phyloP scores from a whole-genome alignment of 1,139 yeast genomes.

The Oligophagozyma castellii region DNA sequence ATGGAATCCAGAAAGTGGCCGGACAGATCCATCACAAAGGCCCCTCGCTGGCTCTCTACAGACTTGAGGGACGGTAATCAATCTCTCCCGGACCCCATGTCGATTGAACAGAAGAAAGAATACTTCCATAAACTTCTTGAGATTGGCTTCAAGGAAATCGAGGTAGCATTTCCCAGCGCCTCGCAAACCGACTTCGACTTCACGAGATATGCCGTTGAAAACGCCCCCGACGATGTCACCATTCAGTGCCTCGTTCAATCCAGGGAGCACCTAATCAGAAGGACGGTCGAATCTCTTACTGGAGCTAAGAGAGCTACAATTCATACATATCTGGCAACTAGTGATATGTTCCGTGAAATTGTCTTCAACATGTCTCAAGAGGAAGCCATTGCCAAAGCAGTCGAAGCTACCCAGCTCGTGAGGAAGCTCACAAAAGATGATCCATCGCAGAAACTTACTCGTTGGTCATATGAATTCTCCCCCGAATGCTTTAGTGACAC shows the following conservation, averaged over 20 bases:
- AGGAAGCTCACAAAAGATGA: constrained; percentile 81
- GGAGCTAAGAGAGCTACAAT: constrained; percentile 88
- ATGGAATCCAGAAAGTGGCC: constrained; percentile 88
- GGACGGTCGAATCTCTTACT: constrained; percentile 77
- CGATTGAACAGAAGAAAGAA: constrained; percentile 74
- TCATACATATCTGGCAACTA: constrained; percentile 85
- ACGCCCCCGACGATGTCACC: constrained; percentile 84
- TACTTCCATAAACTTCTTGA: constrained; percentile 80
- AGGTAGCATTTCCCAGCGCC: constrained; percentile 93
- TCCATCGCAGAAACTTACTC: constrained; percentile 54
- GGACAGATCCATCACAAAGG: constrained; percentile 48
- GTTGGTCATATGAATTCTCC: constrained; percentile 86
- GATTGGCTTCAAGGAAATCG: constrained; percentile 91
- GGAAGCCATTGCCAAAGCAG: constrained; percentile 70
- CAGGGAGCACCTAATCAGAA: constrained; percentile 72
- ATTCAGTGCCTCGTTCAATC: constrained; percentile 90
- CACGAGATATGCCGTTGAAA: constrained; percentile 83
- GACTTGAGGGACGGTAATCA: constrained; percentile 96
- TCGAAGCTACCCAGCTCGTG: constrained; percentile 68
- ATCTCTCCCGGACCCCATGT: constrained; percentile 95
- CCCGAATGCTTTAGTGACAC: constrained; percentile 94
- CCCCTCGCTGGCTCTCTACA: constrained; percentile 95
- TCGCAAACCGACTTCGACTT: constrained; percentile 93
- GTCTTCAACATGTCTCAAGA: constrained; percentile 78
- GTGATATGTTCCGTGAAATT: constrained; percentile 81